Percentiles rank a stretch among this genome's conserved stretches.
phyloP scores from a whole-genome alignment of 2,329 filamentous ascomycete genomes.

The Calonectria pseudoturangicola region DNA sequence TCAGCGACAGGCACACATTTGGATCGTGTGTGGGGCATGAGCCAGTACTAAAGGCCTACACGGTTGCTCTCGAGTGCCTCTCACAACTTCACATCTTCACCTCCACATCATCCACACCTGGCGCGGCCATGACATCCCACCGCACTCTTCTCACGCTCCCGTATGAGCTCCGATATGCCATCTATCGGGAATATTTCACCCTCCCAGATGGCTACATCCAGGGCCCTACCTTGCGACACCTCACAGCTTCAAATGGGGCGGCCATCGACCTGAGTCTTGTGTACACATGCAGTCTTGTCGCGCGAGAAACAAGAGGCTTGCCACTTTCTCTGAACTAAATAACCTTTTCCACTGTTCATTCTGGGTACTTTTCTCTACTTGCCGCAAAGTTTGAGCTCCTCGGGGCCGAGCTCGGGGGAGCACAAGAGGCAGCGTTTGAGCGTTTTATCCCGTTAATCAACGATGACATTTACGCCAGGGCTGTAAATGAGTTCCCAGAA shows the following conservation, averaged over 20 bases:
- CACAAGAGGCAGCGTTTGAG: not conserved
- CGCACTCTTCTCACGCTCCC: conserved; percentile 28
- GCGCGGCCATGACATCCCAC: conserved; percentile 20
- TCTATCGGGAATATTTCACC: conserved; percentile 40
- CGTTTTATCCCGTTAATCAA: not conserved
- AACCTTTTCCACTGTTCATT: conserved; percentile 41
- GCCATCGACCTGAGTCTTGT: conserved; percentile 42
- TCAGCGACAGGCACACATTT: too few species aligned
- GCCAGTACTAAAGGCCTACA: too few species aligned
- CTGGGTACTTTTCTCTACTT: not conserved
- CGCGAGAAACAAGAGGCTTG: conserved; percentile 23
- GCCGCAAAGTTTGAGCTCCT: too few species aligned
- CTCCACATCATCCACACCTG: too few species aligned
- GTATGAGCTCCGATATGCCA: conserved; percentile 37
- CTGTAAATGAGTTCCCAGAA: not conserved
- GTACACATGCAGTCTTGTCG: conserved; percentile 42
- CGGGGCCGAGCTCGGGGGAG: too few species aligned
- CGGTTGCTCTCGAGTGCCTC: too few species aligned
- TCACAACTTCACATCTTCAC: too few species aligned
- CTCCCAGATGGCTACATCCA: conserved; percentile 39
- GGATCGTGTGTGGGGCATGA: too few species aligned
- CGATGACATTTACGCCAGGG: not conserved
- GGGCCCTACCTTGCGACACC: conserved; percentile 24
- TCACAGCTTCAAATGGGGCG: conserved; percentile 26
- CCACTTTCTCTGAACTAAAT: conserved; percentile 34